Conservation (phyloP, 2,329 filamentous ascomycete species). For the Fusarium sp. region DNA sequence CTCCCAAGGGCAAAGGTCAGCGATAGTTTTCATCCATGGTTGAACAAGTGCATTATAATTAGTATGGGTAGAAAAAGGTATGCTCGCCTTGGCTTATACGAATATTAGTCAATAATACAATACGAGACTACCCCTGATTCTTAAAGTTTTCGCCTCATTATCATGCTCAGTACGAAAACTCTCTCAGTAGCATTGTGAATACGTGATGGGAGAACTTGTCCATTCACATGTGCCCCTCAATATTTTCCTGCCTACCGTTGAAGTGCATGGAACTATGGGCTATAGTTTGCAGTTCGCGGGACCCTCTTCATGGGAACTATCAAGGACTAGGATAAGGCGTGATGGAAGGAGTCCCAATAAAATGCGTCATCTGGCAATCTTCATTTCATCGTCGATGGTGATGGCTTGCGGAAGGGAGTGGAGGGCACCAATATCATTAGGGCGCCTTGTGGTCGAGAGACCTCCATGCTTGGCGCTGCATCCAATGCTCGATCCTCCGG, state of each 20-base stretch:
- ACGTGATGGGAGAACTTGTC: not conserved
- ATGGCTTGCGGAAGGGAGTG: constrained; percentile 12
- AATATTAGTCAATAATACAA: not conserved
- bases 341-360: constrained; percentile 26
- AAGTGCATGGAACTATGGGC: not conserved
- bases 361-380: constrained; percentile 30
- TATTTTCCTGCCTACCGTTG: not conserved
- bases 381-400: constrained; percentile 12
- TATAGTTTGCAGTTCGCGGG: constrained; percentile 10
- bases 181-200: not conserved
- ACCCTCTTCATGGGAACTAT: constrained; percentile 17
- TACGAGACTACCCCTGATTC: not conserved
- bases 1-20: not conserved
- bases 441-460: constrained; percentile 7
- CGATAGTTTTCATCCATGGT: not conserved
- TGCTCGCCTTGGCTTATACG: not conserved
- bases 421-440: constrained; percentile 4
- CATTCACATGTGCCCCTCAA: not conserved
- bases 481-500: constrained; percentile 20
- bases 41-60: not conserved
- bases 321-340: not conserved
- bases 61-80: not conserved
- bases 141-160: not conserved
- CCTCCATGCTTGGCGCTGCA: constrained; percentile 17
- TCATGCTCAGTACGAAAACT: not conserved